Conservation (phyloP, 371 early-diverging fungal genomes). For the Haplosporangium sp. region DNA sequence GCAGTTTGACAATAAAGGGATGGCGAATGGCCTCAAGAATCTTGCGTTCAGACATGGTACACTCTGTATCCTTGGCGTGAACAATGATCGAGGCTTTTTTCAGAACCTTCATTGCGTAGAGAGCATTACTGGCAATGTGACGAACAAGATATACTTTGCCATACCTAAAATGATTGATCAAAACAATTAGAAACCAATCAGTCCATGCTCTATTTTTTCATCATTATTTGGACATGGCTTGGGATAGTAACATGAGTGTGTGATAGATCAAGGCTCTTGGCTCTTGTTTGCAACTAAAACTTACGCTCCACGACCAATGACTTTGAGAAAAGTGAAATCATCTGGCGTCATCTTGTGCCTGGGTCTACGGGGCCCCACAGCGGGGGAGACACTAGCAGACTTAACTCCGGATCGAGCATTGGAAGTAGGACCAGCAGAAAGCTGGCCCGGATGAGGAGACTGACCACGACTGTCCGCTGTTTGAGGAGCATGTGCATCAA, state of each 20-base stretch:
- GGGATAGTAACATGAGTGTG: background rate
- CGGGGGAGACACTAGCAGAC: slow-evolving; percentile 45
- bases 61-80: slow-evolving; percentile 76
- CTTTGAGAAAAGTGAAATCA: slow-evolving; percentile 92
- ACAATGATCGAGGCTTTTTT: slow-evolving; percentile 87
- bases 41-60: slow-evolving; percentile 80
- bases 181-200: slow-evolving; percentile 7
- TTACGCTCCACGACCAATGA: slow-evolving; percentile 95
- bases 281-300: slow-evolving; percentile 13
- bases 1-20: slow-evolving; percentile 96
- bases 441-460: slow-evolving; percentile 37
- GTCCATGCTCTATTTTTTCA: slow-evolving; percentile 3
- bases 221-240: background rate
- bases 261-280: slow-evolving; percentile 6
- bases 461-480: slow-evolving; percentile 39
- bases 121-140: slow-evolving; percentile 67
- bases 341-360: slow-evolving; percentile 78
- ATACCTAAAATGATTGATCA: slow-evolving; percentile 60
- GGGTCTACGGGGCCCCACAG: slow-evolving; percentile 37
- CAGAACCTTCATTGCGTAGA: slow-evolving; percentile 95
- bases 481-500: slow-evolving; percentile 43
- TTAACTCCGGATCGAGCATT: slow-evolving; percentile 20
- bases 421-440: slow-evolving; percentile 1
- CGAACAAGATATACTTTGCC: slow-evolving; percentile 87
- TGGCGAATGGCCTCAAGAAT: slow-evolving; percentile 85